phyloP scores from a whole-genome alignment of 2,329 filamentous ascomycete genomes.

The Phialemoniopsis sp. region DNA sequence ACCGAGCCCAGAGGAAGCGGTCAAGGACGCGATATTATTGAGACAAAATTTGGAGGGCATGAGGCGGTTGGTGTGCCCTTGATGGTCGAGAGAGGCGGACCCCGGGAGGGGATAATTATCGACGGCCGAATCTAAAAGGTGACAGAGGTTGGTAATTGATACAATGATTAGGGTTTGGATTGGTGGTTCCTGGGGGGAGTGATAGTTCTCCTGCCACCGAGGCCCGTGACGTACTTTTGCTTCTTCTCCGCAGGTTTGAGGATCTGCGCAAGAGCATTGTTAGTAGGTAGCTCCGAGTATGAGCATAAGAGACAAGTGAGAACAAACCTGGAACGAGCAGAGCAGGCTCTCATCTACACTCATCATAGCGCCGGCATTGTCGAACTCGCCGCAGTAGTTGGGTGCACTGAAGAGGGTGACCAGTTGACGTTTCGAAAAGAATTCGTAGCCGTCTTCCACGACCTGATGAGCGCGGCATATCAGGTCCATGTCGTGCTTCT shows the following conservation, averaged over 20 bases:
- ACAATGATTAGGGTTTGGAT: constrained; percentile 59
- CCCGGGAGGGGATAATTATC: constrained; percentile 51
- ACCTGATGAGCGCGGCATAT: constrained; percentile 99
- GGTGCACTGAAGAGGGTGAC: constrained; percentile 97
- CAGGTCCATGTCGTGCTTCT: constrained; percentile 99
- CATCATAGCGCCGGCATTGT: constrained; percentile 99
- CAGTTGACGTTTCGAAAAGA: constrained; percentile 97
- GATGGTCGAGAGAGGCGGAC: constrained; percentile 6
- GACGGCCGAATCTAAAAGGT: constrained; percentile 90
- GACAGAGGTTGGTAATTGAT: constrained; percentile 69
- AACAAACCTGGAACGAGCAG: constrained; percentile 91
- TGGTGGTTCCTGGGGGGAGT: constrained; percentile 65
- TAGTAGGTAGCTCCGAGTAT: constrained; percentile 11
- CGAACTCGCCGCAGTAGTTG: constrained; percentile 99
- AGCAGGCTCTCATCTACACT: constrained; percentile 97
- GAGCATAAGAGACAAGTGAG: background rate
- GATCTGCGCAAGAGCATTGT: constrained; percentile 55
- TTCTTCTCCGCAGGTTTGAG: constrained; percentile 99
- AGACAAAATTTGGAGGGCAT: constrained; percentile 1
- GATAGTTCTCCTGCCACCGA: constrained; percentile 62
- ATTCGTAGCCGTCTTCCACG: constrained; percentile 98
- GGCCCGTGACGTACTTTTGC: constrained; percentile 95
- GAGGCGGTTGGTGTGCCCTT: constrained; percentile 1
- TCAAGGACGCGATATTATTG: too few relatives aligned
- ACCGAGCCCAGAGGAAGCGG: too few relatives aligned